phyloP scores from a whole-genome alignment of 441 rosid species.

The Adansonia madagascariensis region DNA sequence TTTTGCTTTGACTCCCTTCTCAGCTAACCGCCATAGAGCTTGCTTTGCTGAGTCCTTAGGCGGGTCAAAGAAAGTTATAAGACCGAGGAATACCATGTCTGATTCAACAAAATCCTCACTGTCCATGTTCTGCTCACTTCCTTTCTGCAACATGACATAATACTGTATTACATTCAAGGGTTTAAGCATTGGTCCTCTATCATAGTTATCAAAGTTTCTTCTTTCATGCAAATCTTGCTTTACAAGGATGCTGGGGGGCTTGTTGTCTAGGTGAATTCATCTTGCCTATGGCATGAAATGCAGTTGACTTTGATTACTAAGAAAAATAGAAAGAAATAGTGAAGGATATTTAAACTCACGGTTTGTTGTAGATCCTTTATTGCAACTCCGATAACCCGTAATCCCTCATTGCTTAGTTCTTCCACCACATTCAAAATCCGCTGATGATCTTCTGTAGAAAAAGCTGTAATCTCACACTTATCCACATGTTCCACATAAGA shows the following conservation, averaged over 20 bases:
- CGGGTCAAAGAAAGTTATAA: constrained; percentile 69
- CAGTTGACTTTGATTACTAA: background rate
- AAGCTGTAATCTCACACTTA: constrained; percentile 30
- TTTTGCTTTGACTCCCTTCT: constrained; percentile 79
- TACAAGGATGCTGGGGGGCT: constrained; percentile 7
- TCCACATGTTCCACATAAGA: constrained; percentile 51
- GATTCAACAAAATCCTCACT: constrained; percentile 47
- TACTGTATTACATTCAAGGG: constrained; percentile 15
- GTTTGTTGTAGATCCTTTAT: constrained; percentile 47
- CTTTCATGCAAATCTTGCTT: background rate
- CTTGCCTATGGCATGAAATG: background rate
- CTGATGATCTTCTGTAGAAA: constrained; percentile 46
- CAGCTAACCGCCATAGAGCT: constrained; percentile 71
- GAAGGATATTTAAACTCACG: constrained; percentile 36
- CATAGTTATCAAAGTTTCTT: background rate
- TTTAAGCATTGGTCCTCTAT: background rate
- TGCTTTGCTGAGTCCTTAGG: constrained; percentile 82
- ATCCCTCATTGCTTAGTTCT: constrained; percentile 61
- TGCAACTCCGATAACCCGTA: constrained; percentile 61
- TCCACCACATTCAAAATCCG: constrained; percentile 56
- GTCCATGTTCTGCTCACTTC: constrained; percentile 25
- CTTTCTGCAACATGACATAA: constrained; percentile 40
- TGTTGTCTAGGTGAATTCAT: background rate
- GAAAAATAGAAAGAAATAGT: background rate
- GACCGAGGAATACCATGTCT: constrained; percentile 70